Evolutionary conservation across 768 basidiomycete genomes (phyloP), one percentile per base, ranked within the genome.

Genomic region (Agrocybe chaxingu): DNA sequence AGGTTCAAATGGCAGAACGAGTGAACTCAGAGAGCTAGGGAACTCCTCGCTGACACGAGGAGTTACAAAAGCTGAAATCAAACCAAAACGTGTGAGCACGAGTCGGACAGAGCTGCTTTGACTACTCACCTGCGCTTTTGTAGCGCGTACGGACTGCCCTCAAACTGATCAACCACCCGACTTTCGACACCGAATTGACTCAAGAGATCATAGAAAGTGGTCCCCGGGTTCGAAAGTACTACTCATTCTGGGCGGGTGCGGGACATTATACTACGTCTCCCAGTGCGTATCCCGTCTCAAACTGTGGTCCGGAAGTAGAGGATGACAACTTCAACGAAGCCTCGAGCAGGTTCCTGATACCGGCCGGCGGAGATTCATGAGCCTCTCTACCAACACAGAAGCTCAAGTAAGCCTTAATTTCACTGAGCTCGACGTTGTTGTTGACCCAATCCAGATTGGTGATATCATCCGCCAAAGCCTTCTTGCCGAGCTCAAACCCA

Each of bases 321-420:
- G 38, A 11, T 29, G 38, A 45, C 9, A 7, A n/a, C 16, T n/a
- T 4, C 12, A 8, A 36, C 31, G 10, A 54, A 94, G 92, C 60
- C 73, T 95, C 24, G 94, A 98, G 63, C 77, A 80, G 61, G 89
- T 92, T 0, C 84, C 88, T 2, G 87, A 94, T 62, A 95, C 92
- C 0, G 92, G 92, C 0, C 71, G 95, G 49, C 87, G 86, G 80
- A 70, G 95, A 16, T 97, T 95, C 64, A 96, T 98, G 81, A 87
- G 89, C 61, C 76, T 85, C 3, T 77, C 77, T 37, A 76, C 76
- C 0, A 71, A 73, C 45, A 68, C 66, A 24, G 90, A 94, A 68
- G 71, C 77, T 7, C 62, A 70, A 60, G 83, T 85, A 53, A 48
- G 75, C 59, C 9, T 36, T 33, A 10, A 19, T 10, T 24, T 6